These are phyloP conservation scores for Ceratocystis huliohia DNA, from an alignment of 2,329 filamentous ascomycete genomes.

Conservation along the genomic window DNA sequence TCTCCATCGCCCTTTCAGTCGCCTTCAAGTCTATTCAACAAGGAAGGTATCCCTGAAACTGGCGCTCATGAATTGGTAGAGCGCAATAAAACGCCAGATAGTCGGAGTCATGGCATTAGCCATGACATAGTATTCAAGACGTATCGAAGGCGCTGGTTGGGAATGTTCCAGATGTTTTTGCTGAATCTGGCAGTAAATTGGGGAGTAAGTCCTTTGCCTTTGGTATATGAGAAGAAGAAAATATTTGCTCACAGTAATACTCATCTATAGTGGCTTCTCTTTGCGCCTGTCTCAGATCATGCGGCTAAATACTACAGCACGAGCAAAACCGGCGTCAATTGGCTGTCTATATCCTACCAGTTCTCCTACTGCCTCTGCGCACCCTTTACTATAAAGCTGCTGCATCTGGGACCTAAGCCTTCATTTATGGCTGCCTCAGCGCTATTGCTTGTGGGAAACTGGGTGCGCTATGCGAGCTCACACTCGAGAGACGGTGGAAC, in stretches of 20 bases:
- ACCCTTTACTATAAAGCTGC: constrained; percentile 60
- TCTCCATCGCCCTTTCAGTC: background rate
- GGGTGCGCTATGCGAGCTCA: constrained; percentile 73
- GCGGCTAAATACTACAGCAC: constrained; percentile 65
- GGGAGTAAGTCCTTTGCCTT: constrained; percentile 54
- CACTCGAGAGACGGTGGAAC: constrained; percentile 40
- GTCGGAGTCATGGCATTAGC: background rate
- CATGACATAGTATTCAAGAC: constrained; percentile 28
- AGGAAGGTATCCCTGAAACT: constrained; percentile 10
- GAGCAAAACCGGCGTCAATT: constrained; percentile 68
- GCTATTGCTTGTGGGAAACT: constrained; percentile 72
- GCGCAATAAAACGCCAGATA: constrained; percentile 13
- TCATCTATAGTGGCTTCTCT: constrained; percentile 67
- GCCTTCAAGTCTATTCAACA: background rate
- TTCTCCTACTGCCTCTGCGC: constrained; percentile 67
- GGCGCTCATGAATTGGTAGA: background rate
- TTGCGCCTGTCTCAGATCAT: constrained; percentile 66
- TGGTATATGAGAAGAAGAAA: background rate
- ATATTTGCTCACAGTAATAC: constrained; percentile 12
- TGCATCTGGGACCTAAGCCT: constrained; percentile 67
- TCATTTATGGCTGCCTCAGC: constrained; percentile 62
- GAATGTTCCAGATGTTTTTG: constrained; percentile 67
- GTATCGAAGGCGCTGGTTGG: constrained; percentile 85
- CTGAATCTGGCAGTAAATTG: constrained; percentile 89
- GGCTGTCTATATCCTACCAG: constrained; percentile 78